Evolutionary conservation across 2,329 filamentous ascomycete species (phyloP).

Genomic region (Chaetomium olivaceum): DNA sequence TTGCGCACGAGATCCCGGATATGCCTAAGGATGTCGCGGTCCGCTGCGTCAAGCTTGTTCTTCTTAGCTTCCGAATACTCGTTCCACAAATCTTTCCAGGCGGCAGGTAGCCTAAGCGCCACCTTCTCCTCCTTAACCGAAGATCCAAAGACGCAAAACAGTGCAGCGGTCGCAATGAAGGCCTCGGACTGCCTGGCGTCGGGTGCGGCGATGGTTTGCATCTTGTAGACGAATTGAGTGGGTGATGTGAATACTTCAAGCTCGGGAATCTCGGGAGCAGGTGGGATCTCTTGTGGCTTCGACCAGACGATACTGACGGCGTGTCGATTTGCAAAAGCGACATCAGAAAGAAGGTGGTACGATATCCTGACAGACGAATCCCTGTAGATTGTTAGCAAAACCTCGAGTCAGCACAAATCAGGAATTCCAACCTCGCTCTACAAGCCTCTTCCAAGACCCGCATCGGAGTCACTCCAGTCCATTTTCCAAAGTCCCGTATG

Average conservation of each 20-base stretch:
- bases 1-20: slow-evolving; percentile 70
- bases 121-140: slow-evolving; percentile 84
- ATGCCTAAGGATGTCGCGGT: slow-evolving; percentile 67
- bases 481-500: slow-evolving; percentile 82
- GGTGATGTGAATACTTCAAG: slow-evolving; percentile 50
- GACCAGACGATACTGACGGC: slow-evolving; percentile 76
- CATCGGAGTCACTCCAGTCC: slow-evolving; percentile 72
- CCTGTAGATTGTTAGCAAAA: slow-evolving; percentile 44
- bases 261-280: slow-evolving; percentile 42
- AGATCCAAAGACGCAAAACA: slow-evolving; percentile 80
- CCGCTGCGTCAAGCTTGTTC: slow-evolving; percentile 65
- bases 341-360: slow-evolving; percentile 70
- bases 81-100: slow-evolving; percentile 83
- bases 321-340: slow-evolving; percentile 74
- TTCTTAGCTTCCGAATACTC: slow-evolving; percentile 75
- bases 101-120: slow-evolving; percentile 71
- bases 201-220: slow-evolving; percentile 72
- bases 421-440: slow-evolving; percentile 64
- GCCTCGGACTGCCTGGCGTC: slow-evolving; percentile 81
- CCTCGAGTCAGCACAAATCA: slow-evolving; percentile 26
- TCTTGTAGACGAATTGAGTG: slow-evolving; percentile 66
- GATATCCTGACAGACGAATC: slow-evolving; percentile 68
- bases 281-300: slow-evolving; percentile 61
- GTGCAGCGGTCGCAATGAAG: slow-evolving; percentile 75
- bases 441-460: slow-evolving; percentile 85